Conservation (phyloP, 768 basidiomycete species). For the Ramaria sp. region DNA sequence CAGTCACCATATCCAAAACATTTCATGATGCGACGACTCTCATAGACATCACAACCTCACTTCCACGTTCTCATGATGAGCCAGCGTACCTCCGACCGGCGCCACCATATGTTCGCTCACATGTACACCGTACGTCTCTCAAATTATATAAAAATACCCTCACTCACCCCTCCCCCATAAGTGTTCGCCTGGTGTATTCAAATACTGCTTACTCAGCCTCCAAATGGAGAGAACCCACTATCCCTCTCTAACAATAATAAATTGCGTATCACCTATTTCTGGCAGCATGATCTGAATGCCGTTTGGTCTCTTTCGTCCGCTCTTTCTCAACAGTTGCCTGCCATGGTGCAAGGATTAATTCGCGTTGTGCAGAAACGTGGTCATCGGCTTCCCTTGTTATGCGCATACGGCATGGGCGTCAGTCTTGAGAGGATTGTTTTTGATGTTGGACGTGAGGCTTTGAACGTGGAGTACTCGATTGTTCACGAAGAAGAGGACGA, state of each 20-base stretch:
- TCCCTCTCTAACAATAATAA: constrained; percentile 25
- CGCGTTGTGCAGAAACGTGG: constrained; percentile 75
- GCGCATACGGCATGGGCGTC: constrained; percentile 73
- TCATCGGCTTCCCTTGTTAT: constrained; percentile 59
- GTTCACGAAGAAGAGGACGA: constrained; percentile 61
- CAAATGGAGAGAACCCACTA: constrained; percentile 11
- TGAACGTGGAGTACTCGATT: constrained; percentile 76
- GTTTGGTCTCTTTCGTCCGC: constrained; percentile 68
- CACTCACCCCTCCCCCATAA: constrained; percentile 19
- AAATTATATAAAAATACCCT: constrained; percentile 5
- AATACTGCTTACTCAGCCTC: constrained; percentile 29
- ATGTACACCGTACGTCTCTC: constrained; percentile 51
- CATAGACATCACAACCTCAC: constrained; percentile 86
- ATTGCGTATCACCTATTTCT: constrained; percentile 81
- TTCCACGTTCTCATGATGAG: constrained; percentile 84
- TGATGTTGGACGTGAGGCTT: constrained; percentile 71
- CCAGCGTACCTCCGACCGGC: constrained; percentile 85
- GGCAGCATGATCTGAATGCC: constrained; percentile 88
- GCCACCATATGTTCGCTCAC: constrained; percentile 85
- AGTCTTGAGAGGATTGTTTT: constrained; percentile 70
- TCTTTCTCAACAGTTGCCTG: constrained; percentile 71
- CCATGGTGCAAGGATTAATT: constrained; percentile 71
- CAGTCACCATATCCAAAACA: constrained; percentile 85
- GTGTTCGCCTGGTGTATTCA: constrained; percentile 96
- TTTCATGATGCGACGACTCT: constrained; percentile 72